Evolutionary conservation across 1,284 basidiomycete species (phyloP).

Genomic region (Macrocystidia cucumis): DNA sequence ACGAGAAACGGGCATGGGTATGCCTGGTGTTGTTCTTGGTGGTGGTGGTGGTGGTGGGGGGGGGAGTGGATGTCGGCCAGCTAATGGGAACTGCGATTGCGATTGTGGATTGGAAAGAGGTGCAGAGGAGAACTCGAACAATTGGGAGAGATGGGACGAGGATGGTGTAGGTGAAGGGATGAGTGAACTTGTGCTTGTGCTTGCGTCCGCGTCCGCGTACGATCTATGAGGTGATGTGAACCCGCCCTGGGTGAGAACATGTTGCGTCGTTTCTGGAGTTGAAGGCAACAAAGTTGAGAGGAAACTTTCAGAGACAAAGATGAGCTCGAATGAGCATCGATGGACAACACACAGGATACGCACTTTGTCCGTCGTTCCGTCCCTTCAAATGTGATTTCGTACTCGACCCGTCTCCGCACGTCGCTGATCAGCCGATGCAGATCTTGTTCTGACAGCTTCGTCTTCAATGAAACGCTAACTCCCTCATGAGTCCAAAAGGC

Average conservation of each 20-base stretch:
- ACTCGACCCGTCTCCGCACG: slow-evolving; percentile 68
- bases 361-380: slow-evolving; percentile 50
- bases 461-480: slow-evolving; percentile 73
- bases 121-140: too few species aligned
- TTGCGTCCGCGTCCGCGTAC: too few species aligned
- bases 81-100: too few species aligned
- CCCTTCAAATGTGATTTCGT: slow-evolving; percentile 59
- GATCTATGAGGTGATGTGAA: slow-evolving; percentile 20
- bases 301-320: slow-evolving; percentile 43
- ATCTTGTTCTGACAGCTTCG: slow-evolving; percentile 61
- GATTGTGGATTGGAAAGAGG: too few species aligned
- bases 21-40: too few species aligned
- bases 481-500: slow-evolving; percentile 4
- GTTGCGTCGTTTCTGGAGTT: slow-evolving; percentile 58
- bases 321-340: slow-evolving; percentile 15
- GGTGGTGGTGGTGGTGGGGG: too few species aligned
- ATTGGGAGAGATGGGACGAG: slow-evolving; percentile 18
- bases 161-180: slow-evolving; percentile 16
- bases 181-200: too few species aligned
- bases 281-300: slow-evolving; percentile 67
- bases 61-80: too few species aligned
- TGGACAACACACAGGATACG: slow-evolving; percentile 16
- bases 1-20: too few species aligned
- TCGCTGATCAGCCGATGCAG: slow-evolving; percentile 61
- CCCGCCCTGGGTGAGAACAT: slow-evolving; percentile 63